Evolutionary conservation across 805 yeast genomes (phyloP).

Genomic region (Hanseniaspora valbyensis): DNA sequence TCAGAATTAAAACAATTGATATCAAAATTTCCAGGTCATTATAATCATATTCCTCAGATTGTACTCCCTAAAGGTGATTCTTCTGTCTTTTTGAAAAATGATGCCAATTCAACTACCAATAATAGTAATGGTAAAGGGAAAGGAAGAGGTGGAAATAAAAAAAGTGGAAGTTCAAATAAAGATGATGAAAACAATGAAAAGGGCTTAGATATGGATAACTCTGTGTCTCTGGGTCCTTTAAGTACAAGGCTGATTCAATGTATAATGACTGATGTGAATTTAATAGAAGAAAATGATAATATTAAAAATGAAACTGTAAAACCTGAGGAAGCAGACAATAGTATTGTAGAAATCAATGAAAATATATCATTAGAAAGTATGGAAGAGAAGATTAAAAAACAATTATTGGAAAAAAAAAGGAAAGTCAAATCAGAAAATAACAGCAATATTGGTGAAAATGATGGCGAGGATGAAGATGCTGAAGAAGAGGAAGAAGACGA

Average conservation of each 20-base stretch:
- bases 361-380: too few species aligned
- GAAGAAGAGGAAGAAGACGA: neutral
- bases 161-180: neutral
- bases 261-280: neutral
- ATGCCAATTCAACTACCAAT: neutral
- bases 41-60: slow-evolving; percentile 20
- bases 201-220: slow-evolving; percentile 10
- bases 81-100: neutral
- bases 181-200: neutral
- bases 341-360: too few species aligned
- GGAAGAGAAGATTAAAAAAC: slow-evolving; percentile 8
- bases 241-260: slow-evolving; percentile 14
- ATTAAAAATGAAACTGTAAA: slow-evolving; percentile 1
- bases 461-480: slow-evolving; percentile 12
- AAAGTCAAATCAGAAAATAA: neutral
- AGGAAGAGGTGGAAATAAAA: neutral
- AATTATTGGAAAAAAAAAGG: neutral
- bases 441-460: slow-evolving; percentile 16
- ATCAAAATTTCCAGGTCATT: slow-evolving; percentile 3
- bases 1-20: neutral
- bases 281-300: slow-evolving; percentile 21
- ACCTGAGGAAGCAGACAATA: too few species aligned
- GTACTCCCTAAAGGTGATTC: slow-evolving; percentile 13
- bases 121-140: neutral
- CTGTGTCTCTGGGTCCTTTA: slow-evolving; percentile 10